Conservation (phyloP, 139 green algal genomes). For the Pleodorina starrii region DNA sequence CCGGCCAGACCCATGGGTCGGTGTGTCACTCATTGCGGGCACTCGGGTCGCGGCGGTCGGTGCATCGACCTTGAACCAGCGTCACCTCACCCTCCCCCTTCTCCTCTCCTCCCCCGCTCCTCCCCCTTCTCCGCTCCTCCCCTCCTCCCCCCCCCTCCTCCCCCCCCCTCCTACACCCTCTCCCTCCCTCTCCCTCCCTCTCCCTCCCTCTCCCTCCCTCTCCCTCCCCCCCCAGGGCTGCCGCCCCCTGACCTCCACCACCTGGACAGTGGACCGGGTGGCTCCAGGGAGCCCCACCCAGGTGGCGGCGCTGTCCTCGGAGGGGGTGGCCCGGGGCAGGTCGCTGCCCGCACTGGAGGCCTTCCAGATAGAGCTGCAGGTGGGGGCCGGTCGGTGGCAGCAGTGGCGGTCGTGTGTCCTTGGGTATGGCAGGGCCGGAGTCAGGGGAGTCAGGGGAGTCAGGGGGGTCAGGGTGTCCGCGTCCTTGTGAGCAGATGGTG, state of each 20-base stretch:
- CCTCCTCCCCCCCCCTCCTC: background rate
- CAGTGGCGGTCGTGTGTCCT: background rate
- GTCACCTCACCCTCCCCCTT: no score
- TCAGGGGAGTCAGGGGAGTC: no score
- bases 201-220: background rate
- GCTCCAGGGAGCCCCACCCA: slow-evolving; percentile 2
- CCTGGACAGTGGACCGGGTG: slow-evolving; percentile 52
- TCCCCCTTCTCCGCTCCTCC: background rate
- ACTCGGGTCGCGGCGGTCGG: no score
- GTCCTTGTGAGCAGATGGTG: no score
- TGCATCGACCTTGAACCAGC: no score
- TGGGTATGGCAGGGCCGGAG: no score
- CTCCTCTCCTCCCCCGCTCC: no score
- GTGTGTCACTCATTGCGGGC: no score
- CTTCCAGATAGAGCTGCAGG: slow-evolving; percentile 57
- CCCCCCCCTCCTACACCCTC: background rate
- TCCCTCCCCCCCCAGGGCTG: slow-evolving; percentile 53
- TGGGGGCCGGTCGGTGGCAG: background rate
- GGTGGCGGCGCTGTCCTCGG: slow-evolving; percentile 6
- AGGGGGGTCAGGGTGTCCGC: no score
- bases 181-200: background rate
- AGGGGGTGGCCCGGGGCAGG: slow-evolving; percentile 2
- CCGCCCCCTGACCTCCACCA: slow-evolving; percentile 45
- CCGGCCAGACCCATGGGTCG: background rate
- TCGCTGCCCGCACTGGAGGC: slow-evolving; percentile 57